phyloP scores from a whole-genome alignment of 345 rosid species.

The Eucalyptus lansdowneana region DNA sequence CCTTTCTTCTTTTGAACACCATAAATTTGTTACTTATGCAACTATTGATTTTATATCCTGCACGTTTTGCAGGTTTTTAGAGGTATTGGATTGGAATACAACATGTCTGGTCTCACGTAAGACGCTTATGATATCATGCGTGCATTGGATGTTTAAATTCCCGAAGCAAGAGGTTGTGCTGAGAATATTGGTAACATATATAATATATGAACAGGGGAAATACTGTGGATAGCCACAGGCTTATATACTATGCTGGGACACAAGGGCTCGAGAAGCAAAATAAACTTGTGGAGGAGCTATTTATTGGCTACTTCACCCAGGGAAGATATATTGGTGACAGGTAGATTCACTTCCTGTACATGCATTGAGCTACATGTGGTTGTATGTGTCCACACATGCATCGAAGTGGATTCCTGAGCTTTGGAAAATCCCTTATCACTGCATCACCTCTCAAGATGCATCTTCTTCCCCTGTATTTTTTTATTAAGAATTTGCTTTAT shows the following conservation, averaged over 20 bases:
- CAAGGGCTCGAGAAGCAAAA: conserved; percentile 62
- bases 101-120: conserved; percentile 82
- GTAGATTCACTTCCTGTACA: conserved; percentile 4
- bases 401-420: background rate
- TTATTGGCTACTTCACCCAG: conserved; percentile 80
- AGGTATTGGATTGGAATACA: conserved; percentile 64
- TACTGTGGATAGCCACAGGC: conserved; percentile 84
- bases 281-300: conserved; percentile 67
- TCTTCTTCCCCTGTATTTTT: background rate
- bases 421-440: background rate
- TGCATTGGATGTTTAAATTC: background rate
- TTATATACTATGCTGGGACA: conserved; percentile 57
- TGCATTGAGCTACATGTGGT: background rate
- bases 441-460: background rate
- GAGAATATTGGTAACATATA: background rate
- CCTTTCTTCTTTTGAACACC: background rate
- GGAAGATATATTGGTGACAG: conserved; percentile 77
- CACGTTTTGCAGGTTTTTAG: conserved; percentile 44
- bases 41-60: background rate
- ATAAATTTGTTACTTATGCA: background rate
- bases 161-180: background rate
- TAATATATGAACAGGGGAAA: conserved; percentile 40
- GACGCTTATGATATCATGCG: background rate
- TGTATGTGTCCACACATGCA: background rate
- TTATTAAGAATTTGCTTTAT: background rate